phyloP scores from a whole-genome alignment of 2,329 filamentous ascomycete genomes.

The Didymella segeticola region DNA sequence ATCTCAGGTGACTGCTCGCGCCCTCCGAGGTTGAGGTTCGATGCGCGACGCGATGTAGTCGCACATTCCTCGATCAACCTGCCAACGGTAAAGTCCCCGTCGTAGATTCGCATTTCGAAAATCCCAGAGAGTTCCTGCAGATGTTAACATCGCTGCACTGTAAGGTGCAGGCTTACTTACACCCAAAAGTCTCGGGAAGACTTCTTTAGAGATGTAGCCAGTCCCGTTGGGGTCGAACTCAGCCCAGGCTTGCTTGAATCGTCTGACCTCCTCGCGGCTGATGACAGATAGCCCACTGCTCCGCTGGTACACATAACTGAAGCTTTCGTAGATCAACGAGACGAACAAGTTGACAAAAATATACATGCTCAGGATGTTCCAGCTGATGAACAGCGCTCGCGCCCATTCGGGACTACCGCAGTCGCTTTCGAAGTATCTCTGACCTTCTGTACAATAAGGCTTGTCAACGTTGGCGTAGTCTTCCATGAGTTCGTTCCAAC shows the following conservation, averaged over 20 bases:
- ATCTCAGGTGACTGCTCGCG: slow-evolving; percentile 56
- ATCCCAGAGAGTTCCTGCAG: slow-evolving; percentile 81
- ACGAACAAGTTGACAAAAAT: slow-evolving; percentile 99
- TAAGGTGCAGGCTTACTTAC: slow-evolving; percentile 53
- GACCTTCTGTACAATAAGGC: slow-evolving; percentile 77
- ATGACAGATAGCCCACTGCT: slow-evolving; percentile 91
- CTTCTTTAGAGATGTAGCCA: slow-evolving; percentile 88
- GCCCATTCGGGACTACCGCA: slow-evolving; percentile 93
- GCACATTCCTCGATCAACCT: slow-evolving; percentile 85
- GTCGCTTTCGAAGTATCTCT: slow-evolving; percentile 83
- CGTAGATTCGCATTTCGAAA: slow-evolving; percentile 97
- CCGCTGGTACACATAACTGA: slow-evolving; percentile 97
- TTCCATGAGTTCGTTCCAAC: slow-evolving; percentile 97
- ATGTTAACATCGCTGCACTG: slow-evolving; percentile 10
- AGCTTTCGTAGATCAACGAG: slow-evolving; percentile 98
- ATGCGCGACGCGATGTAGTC: slow-evolving; percentile 59
- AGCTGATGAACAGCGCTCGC: slow-evolving; percentile 85
- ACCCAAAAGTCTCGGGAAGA: slow-evolving; percentile 85
- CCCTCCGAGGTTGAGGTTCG: slow-evolving; percentile 56
- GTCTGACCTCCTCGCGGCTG: slow-evolving; percentile 89
- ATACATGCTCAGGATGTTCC: slow-evolving; percentile 99
- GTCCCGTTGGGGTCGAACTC: slow-evolving; percentile 91
- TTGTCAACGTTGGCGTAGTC: slow-evolving; percentile 83
- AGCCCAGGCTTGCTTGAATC: slow-evolving; percentile 98
- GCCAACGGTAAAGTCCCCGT: slow-evolving; percentile 86